These are phyloP conservation scores for Stachybotrys chartarum DNA, from an alignment of 2,329 filamentous ascomycete species.

Conservation along the genomic window DNA sequence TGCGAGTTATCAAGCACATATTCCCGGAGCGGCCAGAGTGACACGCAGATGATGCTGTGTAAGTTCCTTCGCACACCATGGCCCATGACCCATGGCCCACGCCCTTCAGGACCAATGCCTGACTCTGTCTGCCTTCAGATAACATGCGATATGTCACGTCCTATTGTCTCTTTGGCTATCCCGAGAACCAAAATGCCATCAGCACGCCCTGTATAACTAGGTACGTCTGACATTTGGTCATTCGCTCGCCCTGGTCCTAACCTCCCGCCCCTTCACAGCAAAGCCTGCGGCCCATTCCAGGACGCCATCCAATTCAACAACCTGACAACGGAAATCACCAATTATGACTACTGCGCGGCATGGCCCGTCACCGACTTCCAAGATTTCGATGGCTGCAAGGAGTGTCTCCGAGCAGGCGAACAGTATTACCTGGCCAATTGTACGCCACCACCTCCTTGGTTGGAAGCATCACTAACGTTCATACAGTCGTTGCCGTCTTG, in stretches of 20 bases:
- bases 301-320: constrained; percentile 41
- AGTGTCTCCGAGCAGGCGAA: constrained; percentile 34
- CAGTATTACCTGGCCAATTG: constrained; percentile 46
- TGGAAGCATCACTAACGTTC: constrained; percentile 12
- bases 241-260: constrained; percentile 13
- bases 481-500: constrained; percentile 39
- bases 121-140: constrained; percentile 28
- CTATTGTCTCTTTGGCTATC: constrained; percentile 47
- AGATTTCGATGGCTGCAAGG: constrained; percentile 32
- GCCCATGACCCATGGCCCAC: neutral
- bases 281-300: constrained; percentile 43
- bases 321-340: constrained; percentile 33
- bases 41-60: constrained; percentile 50
- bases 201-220: constrained; percentile 44
- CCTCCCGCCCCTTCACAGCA: constrained; percentile 23
- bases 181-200: constrained; percentile 34
- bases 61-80: constrained; percentile 17
- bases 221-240: constrained; percentile 21
- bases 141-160: constrained; percentile 50
- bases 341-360: constrained; percentile 46
- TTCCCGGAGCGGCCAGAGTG: constrained; percentile 36
- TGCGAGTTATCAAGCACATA: constrained; percentile 46
- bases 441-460: constrained; percentile 18
- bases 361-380: constrained; percentile 34
- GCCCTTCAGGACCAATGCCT: constrained; percentile 3